These are phyloP conservation scores for Meyerozyma sp. DNA, from an alignment of 1,139 yeast species.

Conservation along the genomic window DNA sequence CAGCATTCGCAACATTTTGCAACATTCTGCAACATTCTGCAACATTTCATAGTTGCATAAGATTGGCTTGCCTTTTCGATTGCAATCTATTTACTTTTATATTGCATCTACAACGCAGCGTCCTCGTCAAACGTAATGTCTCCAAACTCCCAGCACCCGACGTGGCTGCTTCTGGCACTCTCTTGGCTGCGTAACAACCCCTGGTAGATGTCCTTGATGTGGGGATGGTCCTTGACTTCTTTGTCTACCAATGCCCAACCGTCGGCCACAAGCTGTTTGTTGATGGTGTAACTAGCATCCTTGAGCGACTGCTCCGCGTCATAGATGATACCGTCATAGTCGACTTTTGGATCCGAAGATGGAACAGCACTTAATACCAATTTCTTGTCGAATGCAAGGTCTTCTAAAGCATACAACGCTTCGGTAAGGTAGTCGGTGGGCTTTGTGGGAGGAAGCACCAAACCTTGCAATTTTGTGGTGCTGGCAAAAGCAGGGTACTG, in stretches of 20 bases:
- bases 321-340: slow-evolving; percentile 50
- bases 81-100: background rate
- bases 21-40: too few species aligned
- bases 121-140: slow-evolving; percentile 65
- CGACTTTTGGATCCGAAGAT: slow-evolving; percentile 33
- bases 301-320: slow-evolving; percentile 54
- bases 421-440: slow-evolving; percentile 58
- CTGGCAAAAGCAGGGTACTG: slow-evolving; percentile 53
- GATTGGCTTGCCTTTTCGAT: background rate
- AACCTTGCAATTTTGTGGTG: slow-evolving; percentile 49
- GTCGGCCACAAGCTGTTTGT: slow-evolving; percentile 53
- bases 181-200: slow-evolving; percentile 39
- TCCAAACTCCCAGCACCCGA: slow-evolving; percentile 82
- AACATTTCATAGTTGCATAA: too few species aligned
- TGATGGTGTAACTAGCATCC: slow-evolving; percentile 59
- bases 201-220: slow-evolving; percentile 30
- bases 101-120: slow-evolving; percentile 8
- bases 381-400: slow-evolving; percentile 47
- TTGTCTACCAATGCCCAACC: slow-evolving; percentile 65
- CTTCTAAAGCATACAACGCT: slow-evolving; percentile 54
- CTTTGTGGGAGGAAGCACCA: slow-evolving; percentile 55
- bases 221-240: slow-evolving; percentile 21
- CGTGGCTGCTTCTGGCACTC: slow-evolving; percentile 46
- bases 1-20: too few species aligned
- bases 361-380: slow-evolving; percentile 55